A percentile compares a stretch with the other conserved stretches of the same genome.
Evolutionary conservation across 306 rosid genomes (phyloP).

Genomic region (Mimosa bimucronata): DNA sequence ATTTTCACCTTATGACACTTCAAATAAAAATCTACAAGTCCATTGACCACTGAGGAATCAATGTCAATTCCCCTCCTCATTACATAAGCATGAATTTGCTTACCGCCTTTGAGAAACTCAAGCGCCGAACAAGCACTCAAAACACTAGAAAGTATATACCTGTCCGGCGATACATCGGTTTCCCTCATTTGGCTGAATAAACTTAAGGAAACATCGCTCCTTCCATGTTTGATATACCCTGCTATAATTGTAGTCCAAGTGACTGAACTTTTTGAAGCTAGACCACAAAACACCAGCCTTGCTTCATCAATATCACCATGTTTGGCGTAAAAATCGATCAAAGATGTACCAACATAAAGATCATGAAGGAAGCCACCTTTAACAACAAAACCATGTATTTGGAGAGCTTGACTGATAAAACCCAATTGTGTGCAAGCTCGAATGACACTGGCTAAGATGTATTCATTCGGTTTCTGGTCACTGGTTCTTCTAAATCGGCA

Average conservation of each 20-base stretch:
- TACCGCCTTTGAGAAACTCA: slow-evolving; percentile 71
- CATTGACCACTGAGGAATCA: slow-evolving; percentile 78
- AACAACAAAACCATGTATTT: slow-evolving; percentile 63
- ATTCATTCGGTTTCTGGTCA: slow-evolving; percentile 60
- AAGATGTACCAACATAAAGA: slow-evolving; percentile 83
- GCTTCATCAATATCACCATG: slow-evolving; percentile 65
- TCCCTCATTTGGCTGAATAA: slow-evolving; percentile 70
- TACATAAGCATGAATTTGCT: slow-evolving; percentile 78
- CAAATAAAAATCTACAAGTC: slow-evolving; percentile 71
- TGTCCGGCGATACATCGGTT: slow-evolving; percentile 57
- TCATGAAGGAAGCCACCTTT: slow-evolving; percentile 68
- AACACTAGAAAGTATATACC: slow-evolving; percentile 76
- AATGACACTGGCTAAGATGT: slow-evolving; percentile 69
- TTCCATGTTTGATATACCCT: slow-evolving; percentile 72
- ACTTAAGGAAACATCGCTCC: slow-evolving; percentile 65
- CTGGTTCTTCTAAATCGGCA: slow-evolving; percentile 52
- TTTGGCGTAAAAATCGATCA: slow-evolving; percentile 75
- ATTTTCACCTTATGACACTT: slow-evolving; percentile 72
- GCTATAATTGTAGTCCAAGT: slow-evolving; percentile 85
- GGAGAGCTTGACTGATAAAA: slow-evolving; percentile 52
- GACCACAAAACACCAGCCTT: slow-evolving; percentile 63
- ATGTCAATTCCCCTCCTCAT: slow-evolving; percentile 62
- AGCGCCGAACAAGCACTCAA: slow-evolving; percentile 77
- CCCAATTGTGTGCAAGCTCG: slow-evolving; percentile 72
- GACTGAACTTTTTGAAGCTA: slow-evolving; percentile 55